Percentiles rank a stretch among this genome's conserved stretches.
These are phyloP conservation scores for Phlyctochytrium bullatum DNA, from an alignment of 192 early-diverging fungal species.

Conservation along the genomic window DNA sequence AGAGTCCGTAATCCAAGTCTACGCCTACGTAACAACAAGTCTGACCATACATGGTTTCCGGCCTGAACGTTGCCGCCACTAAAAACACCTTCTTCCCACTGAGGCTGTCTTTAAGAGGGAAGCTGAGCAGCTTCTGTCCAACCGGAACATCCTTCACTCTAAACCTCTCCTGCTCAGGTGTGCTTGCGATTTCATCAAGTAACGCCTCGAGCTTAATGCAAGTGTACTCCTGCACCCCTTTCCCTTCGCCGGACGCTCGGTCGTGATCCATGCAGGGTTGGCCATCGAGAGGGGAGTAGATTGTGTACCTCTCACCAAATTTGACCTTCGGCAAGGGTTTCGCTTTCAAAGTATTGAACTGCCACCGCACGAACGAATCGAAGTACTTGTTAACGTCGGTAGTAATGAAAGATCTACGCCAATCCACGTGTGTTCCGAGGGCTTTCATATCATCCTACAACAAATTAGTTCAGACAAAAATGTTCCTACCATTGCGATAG, in stretches of 20 bases:
- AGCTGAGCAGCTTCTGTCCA: slow-evolving; percentile 36
- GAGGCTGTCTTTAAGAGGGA: slow-evolving; percentile 60
- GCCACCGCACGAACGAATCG: slow-evolving; percentile 97
- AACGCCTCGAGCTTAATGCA: slow-evolving; percentile 89
- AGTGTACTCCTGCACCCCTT: slow-evolving; percentile 94
- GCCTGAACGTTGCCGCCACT: slow-evolving; percentile 93
- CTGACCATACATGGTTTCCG: slow-evolving; percentile 99
- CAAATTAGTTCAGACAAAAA: slow-evolving; percentile 8
- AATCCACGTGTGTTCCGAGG: slow-evolving; percentile 71
- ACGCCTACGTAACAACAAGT: slow-evolving; percentile 97
- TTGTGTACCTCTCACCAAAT: slow-evolving; percentile 95
- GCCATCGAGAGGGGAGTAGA: slow-evolving; percentile 90
- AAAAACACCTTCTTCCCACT: slow-evolving; percentile 78
- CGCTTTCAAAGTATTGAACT: slow-evolving; percentile 84
- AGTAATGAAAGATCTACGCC: slow-evolving; percentile 96
- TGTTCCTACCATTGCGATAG: slow-evolving; percentile 59
- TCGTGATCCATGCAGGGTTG: slow-evolving; percentile 99
- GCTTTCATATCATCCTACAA: slow-evolving; percentile 67
- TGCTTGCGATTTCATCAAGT: slow-evolving; percentile 40
- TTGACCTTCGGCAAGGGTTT: slow-evolving; percentile 73
- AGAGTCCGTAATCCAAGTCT: slow-evolving; percentile 90
- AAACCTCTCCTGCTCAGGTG: slow-evolving; percentile 29
- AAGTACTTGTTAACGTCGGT: slow-evolving; percentile 98
- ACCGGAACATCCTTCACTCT: slow-evolving; percentile 53
- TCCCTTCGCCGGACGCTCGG: slow-evolving; percentile 87